Percentiles rank a stretch among this genome's conserved stretches.
Conservation (phyloP, 768 basidiomycete species). For the Leccinum olivaceopallidum region DNA sequence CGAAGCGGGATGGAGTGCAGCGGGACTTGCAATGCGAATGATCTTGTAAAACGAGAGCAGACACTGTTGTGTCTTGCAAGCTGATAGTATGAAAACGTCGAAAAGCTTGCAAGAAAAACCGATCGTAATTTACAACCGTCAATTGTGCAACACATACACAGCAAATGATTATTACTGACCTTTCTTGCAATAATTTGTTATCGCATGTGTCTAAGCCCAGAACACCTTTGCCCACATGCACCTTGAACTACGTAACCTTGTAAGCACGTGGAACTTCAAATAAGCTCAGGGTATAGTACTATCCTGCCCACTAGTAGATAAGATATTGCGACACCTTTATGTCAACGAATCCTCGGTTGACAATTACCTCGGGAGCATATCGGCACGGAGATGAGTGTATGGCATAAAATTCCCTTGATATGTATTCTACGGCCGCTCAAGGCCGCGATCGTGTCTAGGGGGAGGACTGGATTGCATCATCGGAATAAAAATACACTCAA, state of each 20-base stretch:
- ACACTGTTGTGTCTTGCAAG: neutral
- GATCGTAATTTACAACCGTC: neutral
- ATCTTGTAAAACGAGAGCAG: neutral
- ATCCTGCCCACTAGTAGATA: neutral
- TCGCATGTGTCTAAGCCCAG: neutral
- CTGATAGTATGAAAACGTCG: neutral
- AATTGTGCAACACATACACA: neutral
- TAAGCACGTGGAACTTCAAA: neutral
- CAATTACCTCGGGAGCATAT: neutral
- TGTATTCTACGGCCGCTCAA: neutral
- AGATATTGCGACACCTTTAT: neutral
- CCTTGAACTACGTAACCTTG: neutral
- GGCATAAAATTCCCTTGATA: neutral
- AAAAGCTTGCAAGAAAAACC: neutral
- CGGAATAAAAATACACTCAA: neutral
- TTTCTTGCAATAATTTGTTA: neutral
- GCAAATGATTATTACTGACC: neutral
- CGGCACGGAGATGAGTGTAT: neutral
- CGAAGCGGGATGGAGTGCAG: neutral
- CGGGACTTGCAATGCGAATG: neutral
- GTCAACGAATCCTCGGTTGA: neutral
- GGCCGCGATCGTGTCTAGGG: neutral
- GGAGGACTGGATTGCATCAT: neutral
- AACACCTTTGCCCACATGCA: neutral
- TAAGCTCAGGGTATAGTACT: neutral